A percentile compares a stretch with the other conserved stretches of the same genome.
Evolutionary conservation across 2,329 filamentous ascomycete genomes (phyloP).

Genomic region (Grosmannia serpens): DNA sequence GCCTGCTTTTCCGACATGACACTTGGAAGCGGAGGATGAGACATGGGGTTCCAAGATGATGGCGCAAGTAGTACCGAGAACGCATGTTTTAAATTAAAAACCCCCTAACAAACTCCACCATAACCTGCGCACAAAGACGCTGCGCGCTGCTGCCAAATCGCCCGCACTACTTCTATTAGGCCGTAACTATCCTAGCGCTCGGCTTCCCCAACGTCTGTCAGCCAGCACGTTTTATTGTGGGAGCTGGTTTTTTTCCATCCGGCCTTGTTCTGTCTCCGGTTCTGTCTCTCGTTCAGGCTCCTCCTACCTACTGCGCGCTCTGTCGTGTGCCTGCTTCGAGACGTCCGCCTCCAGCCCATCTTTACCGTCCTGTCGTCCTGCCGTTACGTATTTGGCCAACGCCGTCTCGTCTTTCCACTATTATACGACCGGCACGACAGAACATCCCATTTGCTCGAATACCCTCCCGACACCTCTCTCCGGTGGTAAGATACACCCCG

Average conservation of each 20-base stretch:
- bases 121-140: too few relatives aligned
- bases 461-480: background rate
- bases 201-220: background rate
- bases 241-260: background rate
- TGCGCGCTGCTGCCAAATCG: background rate
- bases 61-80: too few relatives aligned
- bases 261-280: background rate
- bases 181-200: background rate
- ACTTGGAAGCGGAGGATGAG: too few relatives aligned
- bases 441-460: background rate
- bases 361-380: background rate
- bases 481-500: background rate
- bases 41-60: too few relatives aligned
- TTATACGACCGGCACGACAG: background rate
- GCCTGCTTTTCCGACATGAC: background rate
- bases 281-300: background rate
- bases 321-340: background rate
- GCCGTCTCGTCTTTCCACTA: background rate
- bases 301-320: background rate
- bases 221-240: background rate
- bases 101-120: too few relatives aligned
- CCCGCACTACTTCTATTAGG: background rate
- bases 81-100: too few relatives aligned
- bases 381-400: background rate
- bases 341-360: background rate